Evolutionary conservation across 2,329 filamentous ascomycete genomes (phyloP).

Genomic region (Botrytis byssoidea): DNA sequence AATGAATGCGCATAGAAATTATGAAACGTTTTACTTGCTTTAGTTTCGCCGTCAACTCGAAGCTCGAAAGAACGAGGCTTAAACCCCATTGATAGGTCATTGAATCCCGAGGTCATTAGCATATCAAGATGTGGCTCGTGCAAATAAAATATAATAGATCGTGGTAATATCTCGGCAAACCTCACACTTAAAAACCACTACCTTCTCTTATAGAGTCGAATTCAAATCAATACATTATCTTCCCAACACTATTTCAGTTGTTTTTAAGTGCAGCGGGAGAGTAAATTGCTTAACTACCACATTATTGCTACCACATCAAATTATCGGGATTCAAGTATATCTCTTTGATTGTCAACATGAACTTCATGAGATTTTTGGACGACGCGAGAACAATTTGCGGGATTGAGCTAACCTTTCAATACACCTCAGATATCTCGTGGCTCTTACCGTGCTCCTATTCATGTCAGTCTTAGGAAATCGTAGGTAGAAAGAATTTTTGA

Average conservation of each 20-base stretch:
- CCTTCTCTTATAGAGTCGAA: not conserved
- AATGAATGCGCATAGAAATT: too few relatives aligned
- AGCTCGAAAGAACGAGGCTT: not conserved
- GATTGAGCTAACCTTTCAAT: not conserved
- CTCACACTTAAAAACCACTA: not conserved
- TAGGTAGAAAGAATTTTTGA: too few relatives aligned
- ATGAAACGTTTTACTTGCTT: not conserved
- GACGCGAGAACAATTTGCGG: not conserved
- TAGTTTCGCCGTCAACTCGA: not conserved
- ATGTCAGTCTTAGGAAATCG: accelerated
- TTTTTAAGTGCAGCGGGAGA: not conserved
- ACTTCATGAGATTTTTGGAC: not conserved
- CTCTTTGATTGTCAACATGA: not conserved
- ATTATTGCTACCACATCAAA: not conserved
- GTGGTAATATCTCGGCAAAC: not conserved
- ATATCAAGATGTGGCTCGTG: not conserved
- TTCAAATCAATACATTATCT: not conserved
- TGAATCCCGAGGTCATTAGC: not conserved
- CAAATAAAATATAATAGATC: too few relatives aligned
- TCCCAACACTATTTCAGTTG: too few relatives aligned
- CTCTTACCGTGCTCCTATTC: not conserved
- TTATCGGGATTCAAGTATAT: not conserved
- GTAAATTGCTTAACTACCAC: not conserved
- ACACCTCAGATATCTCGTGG: not conserved
- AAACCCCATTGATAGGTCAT: not conserved